Base-by-base conservation (phyloP, 2,329 filamentous ascomycete species). In the Paracorniculantispora psalliotae region DNA sequence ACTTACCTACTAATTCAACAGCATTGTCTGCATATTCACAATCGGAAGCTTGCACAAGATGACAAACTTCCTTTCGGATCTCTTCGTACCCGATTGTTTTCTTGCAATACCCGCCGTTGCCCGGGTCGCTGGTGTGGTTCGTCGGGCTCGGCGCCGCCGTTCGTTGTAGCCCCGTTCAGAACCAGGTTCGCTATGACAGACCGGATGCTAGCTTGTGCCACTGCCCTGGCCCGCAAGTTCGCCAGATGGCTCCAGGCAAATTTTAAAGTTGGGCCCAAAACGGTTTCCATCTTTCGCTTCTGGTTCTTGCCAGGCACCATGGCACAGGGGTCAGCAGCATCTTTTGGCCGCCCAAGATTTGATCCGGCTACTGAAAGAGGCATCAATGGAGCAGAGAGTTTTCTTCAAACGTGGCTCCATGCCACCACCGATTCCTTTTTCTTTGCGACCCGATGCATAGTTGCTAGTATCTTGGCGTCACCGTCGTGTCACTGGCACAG, bases 111-210 rank as follows among this genome's bases (percentile, higher is more conserved):
- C 51, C 39, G 39, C 51, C 51, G 8, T 44, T 46, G 44, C 49
- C 44, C 37, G 19, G 25, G 35, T 8, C 25, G 43, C 37, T 25
- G 33, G 25, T 35, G 49, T 47, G 44, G 57, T 59, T 59, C 57
- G 44, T 54, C 50, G 25, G 23, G 57, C 57, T 54, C 57, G 57
- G 57, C 57, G 28, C 44, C n/a, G 57, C 57, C 57, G 57, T 59
- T 59, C 57, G 50, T 54, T 37, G 35, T n/a, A n/a, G 43, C 26
- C 46, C 55, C 47, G 21, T 58, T 37, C 23, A 37, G 46, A 47
- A 37, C 17, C 46, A 49, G 26, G 46, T 39, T 25, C 55, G 47
- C 55, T 57, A 50, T 49, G 46, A 58, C 55, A 35, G 30, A 33
- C 12, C 26, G 35, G 37, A 35, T 58, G 26, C 30, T 51, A 44